Base-by-base conservation (phyloP, 2,329 filamentous ascomycete genomes). In the Aspergillus latus region DNA sequence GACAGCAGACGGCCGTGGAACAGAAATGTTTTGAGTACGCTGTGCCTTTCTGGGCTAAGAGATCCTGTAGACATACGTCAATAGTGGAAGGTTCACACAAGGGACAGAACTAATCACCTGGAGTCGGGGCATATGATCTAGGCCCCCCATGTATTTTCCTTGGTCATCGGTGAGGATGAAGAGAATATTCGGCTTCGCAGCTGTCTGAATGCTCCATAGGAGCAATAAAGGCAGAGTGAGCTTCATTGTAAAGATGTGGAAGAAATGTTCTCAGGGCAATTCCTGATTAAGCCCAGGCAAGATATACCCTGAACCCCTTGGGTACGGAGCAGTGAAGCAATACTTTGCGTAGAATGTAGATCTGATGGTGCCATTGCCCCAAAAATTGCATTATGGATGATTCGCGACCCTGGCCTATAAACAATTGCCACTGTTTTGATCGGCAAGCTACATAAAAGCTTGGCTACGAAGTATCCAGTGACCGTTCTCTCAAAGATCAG, bases 131-230 rank as follows among this genome's bases (percentile, higher is more conserved):
- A 85, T 84, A 56, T 86, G 85, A 1, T 81, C 74, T 3, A 87
- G 62, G 0, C 84, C 87, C 45, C 82, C 73, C 64, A 88, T 74
- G 21, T 82, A 80, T 4, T 82, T 67, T 64, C 88, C 85, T 63
- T 88, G 85, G 60, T 88, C 86, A 60, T 88, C 86, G 0, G 83
- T 85, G 44, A 88, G 71, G 58, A 88, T 83, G 66, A 88, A 85
- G 30, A 88, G 72, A 46, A 88, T 82, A 59, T 88, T 88, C 0
- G 78, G 74, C 21, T 16, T 32, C 16, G 40, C 42, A 4, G 42
- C 50, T 13, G 34, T 32, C 16, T 26, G n/a, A 32, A 46, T 10
- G 16, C 50, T 28, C 42, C 43, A 13, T 1, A 43, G 45, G 0
- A 26, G 28, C 57, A 3, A 64, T 21, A 21, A 21, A 21, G 21